Percentiles rank a stretch among this genome's conserved stretches.
Conservation (phyloP, 129 eudicot genomes). For the Heracleum sosnowskyi region DNA sequence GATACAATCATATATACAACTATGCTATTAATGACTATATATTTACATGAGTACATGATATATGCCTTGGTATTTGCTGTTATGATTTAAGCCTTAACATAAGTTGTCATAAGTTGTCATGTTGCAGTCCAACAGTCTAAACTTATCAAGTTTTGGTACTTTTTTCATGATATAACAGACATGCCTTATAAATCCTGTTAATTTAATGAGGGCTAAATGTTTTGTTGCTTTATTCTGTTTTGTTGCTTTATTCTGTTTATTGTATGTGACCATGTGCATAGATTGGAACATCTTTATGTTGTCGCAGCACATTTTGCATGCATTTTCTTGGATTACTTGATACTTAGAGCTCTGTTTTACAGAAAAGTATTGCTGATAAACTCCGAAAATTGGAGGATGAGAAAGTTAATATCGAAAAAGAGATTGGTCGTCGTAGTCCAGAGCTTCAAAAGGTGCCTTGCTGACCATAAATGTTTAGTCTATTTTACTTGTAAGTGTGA, state of each 20-base stretch:
- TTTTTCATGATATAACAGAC: neutral
- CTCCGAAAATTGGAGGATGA: conserved; percentile 60
- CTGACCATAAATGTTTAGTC: conserved; percentile 4
- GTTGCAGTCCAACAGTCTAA: neutral
- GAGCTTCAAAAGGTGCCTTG: conserved; percentile 57
- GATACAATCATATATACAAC: too few relatives aligned
- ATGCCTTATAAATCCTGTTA: neutral
- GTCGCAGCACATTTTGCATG: conserved; percentile 5
- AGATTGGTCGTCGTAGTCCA: conserved; percentile 59
- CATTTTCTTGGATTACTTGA: conserved; percentile 8
- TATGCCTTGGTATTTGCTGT: too few relatives aligned
- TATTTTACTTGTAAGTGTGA: conserved; percentile 4
- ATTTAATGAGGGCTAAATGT: neutral
- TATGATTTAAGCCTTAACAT: too few relatives aligned
- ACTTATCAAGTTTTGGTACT: neutral
- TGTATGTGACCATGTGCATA: neutral
- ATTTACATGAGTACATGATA: too few relatives aligned
- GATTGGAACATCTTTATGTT: neutral
- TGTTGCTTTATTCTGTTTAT: neutral
- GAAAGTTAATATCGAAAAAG: conserved; percentile 52
- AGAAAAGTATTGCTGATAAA: conserved; percentile 88
- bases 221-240: neutral
- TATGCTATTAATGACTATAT: too few relatives aligned
- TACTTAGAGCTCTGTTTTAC: conserved; percentile 25
- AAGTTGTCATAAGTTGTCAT: too few relatives aligned